Conservation (phyloP, 768 basidiomycete species). For the Trichaptum fuscoviolaceum region DNA sequence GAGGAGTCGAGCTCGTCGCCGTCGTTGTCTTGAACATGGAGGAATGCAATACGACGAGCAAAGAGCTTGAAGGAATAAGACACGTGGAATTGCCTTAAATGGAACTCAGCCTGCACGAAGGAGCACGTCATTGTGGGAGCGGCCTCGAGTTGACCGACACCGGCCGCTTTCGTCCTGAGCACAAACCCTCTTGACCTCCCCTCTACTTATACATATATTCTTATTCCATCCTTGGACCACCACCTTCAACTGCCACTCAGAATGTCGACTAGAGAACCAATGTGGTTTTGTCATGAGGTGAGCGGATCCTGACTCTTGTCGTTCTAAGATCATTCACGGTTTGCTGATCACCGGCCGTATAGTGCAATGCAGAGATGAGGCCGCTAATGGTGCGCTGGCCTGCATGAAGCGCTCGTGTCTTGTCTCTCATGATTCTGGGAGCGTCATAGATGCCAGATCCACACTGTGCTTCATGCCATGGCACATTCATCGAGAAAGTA, state of each 20-base stretch:
- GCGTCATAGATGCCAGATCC: slow-evolving; percentile 65
- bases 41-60: neutral
- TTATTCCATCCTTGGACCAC: neutral
- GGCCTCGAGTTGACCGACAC: too few species aligned
- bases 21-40: neutral
- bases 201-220: neutral
- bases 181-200: neutral
- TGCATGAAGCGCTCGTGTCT: slow-evolving; percentile 7
- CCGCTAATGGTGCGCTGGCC: slow-evolving; percentile 65
- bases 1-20: neutral
- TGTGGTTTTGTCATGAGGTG: slow-evolving; percentile 80
- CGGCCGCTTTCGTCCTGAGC: neutral
- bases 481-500: slow-evolving; percentile 82
- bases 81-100: neutral
- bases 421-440: slow-evolving; percentile 10
- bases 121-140: neutral
- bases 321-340: slow-evolving; percentile 10
- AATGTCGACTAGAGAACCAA: slow-evolving; percentile 68
- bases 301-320: slow-evolving; percentile 10
- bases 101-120: too few species aligned
- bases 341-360: slow-evolving; percentile 6
- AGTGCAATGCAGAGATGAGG: slow-evolving; percentile 89
- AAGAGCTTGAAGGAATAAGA: neutral
- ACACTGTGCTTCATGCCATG: slow-evolving; percentile 75
- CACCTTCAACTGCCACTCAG: slow-evolving; percentile 1